These are phyloP conservation scores for Neofusicoccum kwambonambiense DNA, from an alignment of 2,329 filamentous ascomycete species.

Conservation along the genomic window DNA sequence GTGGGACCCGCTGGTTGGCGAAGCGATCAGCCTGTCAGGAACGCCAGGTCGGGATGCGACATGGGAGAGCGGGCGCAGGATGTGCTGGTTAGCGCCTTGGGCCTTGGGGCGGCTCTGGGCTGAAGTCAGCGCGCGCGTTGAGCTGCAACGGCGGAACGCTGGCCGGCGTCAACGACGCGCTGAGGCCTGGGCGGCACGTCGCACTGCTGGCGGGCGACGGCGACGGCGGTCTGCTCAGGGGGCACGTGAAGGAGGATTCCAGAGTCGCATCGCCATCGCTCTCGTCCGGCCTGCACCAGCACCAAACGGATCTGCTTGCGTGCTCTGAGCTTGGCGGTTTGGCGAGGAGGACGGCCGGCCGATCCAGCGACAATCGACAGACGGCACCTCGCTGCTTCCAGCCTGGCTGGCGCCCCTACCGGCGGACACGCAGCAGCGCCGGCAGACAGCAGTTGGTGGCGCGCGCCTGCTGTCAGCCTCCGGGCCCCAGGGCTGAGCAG, in stretches of 20 bases:
- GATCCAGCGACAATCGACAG: constrained; percentile 1
- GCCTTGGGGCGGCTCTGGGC: neutral
- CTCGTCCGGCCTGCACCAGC: neutral
- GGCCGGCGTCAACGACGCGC: neutral
- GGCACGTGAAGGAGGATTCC: neutral
- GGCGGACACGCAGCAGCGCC: neutral
- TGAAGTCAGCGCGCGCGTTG: neutral
- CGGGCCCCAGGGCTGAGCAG: neutral
- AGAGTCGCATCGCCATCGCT: neutral
- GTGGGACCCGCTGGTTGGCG: neutral
- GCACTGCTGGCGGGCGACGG: neutral
- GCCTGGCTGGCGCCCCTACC: neutral
- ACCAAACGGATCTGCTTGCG: constrained; percentile 13
- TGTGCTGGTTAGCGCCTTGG: neutral
- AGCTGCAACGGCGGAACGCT: neutral
- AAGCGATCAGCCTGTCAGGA: neutral
- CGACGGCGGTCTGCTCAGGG: constrained; percentile 5
- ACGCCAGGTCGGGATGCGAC: neutral
- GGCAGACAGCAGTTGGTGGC: neutral
- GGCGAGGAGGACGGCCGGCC: neutral
- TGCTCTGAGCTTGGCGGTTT: constrained; percentile 14
- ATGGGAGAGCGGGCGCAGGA: neutral
- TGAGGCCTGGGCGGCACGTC: neutral
- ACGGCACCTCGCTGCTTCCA: neutral
- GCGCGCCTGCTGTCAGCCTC: neutral